A percentile compares a stretch with the other conserved stretches of the same genome.
phyloP scores from a whole-genome alignment of 345 rosid species.

The Streptanthus diversifolius region DNA sequence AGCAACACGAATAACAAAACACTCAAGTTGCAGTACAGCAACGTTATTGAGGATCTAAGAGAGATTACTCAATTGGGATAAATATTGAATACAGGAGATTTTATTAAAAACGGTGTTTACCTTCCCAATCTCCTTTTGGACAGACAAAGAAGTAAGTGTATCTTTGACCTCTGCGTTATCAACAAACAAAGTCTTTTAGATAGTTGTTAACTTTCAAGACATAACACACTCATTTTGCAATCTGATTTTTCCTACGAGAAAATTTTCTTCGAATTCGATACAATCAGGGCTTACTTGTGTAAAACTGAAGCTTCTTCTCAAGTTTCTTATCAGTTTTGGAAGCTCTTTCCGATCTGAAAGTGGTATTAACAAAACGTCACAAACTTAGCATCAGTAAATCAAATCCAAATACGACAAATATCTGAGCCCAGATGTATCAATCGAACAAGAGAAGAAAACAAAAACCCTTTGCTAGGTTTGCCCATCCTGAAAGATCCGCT shows the following conservation, averaged over 20 bases:
- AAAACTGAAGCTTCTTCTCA: constrained; percentile 57
- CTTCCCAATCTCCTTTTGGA: constrained; percentile 53
- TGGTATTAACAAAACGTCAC: neutral
- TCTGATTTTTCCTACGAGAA: neutral
- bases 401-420: neutral
- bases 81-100: neutral
- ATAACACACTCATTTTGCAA: neutral
- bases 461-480: constrained; percentile 31
- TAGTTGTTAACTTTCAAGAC: neutral
- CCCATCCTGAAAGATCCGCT: constrained; percentile 26
- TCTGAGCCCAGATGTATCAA: neutral
- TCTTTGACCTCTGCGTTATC: constrained; percentile 58
- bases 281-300: constrained; percentile 44
- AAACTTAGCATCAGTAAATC: neutral
- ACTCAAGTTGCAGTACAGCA: neutral
- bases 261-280: neutral
- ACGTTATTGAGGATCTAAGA: neutral
- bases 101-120: constrained; percentile 14
- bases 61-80: neutral
- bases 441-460: neutral
- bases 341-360: constrained; percentile 23
- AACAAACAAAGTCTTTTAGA: constrained; percentile 7
- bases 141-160: constrained; percentile 48
- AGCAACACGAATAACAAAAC: neutral
- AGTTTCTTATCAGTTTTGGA: constrained; percentile 53